Evolutionary conservation across 495 filamentous ascomycete species (phyloP).

Genomic region (Penicillium crystallinum): DNA sequence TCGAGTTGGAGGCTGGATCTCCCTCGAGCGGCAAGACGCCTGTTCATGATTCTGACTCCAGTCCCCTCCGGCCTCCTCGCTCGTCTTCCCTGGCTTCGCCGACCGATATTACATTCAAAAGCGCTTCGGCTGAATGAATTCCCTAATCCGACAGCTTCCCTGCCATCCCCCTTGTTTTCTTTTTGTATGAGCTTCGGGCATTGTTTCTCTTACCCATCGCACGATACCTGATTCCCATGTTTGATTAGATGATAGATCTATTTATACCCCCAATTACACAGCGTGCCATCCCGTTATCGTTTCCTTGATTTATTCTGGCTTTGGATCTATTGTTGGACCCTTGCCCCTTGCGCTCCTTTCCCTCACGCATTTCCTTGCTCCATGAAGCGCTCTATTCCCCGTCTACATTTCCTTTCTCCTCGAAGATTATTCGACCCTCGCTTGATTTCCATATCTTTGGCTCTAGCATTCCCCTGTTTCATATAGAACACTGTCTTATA

Average conservation of each 20-base stretch:
- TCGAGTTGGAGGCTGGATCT: conserved; percentile 11
- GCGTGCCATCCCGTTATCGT: conserved; percentile 20
- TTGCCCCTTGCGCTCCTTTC: conserved; percentile 4
- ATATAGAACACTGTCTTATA: conserved; percentile 3
- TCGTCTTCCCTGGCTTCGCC: conserved; percentile 34
- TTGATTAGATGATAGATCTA: conserved; percentile 25
- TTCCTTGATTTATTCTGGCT: conserved; percentile 1
- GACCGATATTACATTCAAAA: conserved; percentile 7
- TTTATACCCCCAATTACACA: conserved; percentile 34
- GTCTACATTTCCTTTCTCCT: conserved; percentile 10
- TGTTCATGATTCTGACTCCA: conserved; percentile 31
- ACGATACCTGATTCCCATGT: conserved; percentile 8
- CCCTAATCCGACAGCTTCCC: neutral
- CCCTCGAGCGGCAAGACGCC: conserved; percentile 20
- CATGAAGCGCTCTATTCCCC: conserved; percentile 4
- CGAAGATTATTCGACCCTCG: neutral
- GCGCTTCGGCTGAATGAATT: neutral
- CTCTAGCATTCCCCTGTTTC: neutral
- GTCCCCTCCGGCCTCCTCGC: conserved; percentile 30
- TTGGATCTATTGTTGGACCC: conserved; percentile 2
- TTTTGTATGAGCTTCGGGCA: conserved; percentile 1
- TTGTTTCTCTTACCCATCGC: neutral
- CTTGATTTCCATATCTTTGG: neutral
- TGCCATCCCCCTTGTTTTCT: conserved; percentile 7
- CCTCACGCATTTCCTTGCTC: neutral